Percentiles rank a stretch among this genome's conserved stretches.
Conservation (phyloP, 2,329 filamentous ascomycete species). For the Fusarium globosum region DNA sequence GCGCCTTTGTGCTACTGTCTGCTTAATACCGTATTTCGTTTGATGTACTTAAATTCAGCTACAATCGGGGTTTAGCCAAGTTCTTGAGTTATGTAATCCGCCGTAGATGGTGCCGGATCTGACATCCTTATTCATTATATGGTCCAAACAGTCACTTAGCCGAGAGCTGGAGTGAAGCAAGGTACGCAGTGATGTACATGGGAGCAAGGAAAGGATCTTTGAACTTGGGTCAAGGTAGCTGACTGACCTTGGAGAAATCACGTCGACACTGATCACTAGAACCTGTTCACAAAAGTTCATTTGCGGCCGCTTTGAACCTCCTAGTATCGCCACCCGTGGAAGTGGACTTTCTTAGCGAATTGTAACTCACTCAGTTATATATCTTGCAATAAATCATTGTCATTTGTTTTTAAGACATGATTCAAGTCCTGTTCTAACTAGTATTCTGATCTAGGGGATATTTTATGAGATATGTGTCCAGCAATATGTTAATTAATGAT, state of each 20-base stretch:
- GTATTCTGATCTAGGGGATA: not conserved
- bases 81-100: not conserved
- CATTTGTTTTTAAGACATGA: not conserved
- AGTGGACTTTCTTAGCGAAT: not conserved
- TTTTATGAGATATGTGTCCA: not conserved
- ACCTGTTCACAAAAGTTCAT: fast-evolving
- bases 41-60: not conserved
- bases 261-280: not conserved
- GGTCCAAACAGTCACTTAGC: too few relatives aligned
- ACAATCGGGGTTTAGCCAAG: fast-evolving
- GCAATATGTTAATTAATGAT: not conserved
- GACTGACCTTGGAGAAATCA: not conserved
- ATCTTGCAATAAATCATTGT: not conserved
- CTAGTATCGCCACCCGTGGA: too few relatives aligned
- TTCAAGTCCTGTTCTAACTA: not conserved
- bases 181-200: too few relatives aligned
- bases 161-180: not conserved
- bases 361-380: not conserved
- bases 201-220: not conserved
- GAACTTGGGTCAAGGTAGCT: not conserved
- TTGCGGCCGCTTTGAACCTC: too few relatives aligned
- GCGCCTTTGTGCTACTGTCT: too few relatives aligned
- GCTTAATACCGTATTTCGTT: too few relatives aligned
- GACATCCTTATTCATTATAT: not conserved
- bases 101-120: not conserved